Evolutionary conservation across 2,329 filamentous ascomycete genomes (phyloP).

Genomic region (Zelopaecilomyces penicillatus): DNA sequence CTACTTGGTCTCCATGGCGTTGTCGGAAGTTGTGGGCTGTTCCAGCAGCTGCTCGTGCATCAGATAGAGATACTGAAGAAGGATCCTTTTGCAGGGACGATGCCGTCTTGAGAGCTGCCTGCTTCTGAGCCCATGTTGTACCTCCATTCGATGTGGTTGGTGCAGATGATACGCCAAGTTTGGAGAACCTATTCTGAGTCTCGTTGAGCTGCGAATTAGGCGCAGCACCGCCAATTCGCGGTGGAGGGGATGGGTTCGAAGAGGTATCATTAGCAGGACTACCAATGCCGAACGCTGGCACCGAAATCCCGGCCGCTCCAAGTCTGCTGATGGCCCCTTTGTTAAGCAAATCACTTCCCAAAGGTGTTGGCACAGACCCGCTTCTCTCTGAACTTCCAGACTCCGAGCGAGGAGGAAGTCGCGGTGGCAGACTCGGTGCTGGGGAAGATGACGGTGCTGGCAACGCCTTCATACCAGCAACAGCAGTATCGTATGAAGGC

Average conservation of each 20-base stretch:
- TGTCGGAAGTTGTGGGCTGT: constrained; percentile 63
- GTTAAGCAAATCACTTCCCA: constrained; percentile 30
- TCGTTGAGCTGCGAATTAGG: constrained; percentile 46
- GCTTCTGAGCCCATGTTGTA: constrained; percentile 57
- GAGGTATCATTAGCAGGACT: constrained; percentile 19
- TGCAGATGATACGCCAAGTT: constrained; percentile 32
- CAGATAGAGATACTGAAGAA: constrained; percentile 50
- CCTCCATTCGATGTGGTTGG: constrained; percentile 32
- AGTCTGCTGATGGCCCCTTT: constrained; percentile 57
- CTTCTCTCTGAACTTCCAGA: constrained; percentile 9
- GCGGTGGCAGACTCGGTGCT: constrained; percentile 60
- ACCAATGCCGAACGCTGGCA: constrained; percentile 70
- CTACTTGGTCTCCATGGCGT: constrained; percentile 60
- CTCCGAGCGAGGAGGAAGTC: constrained; percentile 43
- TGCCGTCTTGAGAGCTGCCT: constrained; percentile 54
- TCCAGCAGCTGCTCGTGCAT: constrained; percentile 48
- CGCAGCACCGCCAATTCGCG: constrained; percentile 7
- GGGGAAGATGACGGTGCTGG: background rate
- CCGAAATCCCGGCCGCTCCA: constrained; percentile 65
- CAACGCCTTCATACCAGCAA: constrained; percentile 14
- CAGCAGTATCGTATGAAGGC: constrained; percentile 22
- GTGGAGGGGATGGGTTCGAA: constrained; percentile 19
- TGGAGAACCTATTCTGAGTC: constrained; percentile 59
- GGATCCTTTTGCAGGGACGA: constrained; percentile 52
- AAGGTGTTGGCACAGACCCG: constrained; percentile 20